phyloP scores from a whole-genome alignment of 768 basidiomycete species.

The Multifurca ochricompacta region DNA sequence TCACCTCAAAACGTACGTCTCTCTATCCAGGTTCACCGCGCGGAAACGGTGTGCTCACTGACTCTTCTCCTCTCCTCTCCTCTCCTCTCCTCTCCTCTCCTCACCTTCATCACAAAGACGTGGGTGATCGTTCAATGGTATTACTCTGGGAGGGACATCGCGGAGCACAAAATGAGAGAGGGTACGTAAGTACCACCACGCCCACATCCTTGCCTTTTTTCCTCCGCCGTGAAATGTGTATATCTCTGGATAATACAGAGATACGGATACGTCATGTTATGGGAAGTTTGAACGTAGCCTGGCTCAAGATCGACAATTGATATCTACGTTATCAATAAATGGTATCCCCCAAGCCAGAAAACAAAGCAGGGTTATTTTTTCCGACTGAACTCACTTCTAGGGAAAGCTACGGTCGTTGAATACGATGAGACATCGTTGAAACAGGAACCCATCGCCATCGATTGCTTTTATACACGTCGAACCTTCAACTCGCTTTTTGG shows the following conservation, averaged over 20 bases:
- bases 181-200: not conserved
- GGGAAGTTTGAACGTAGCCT: conserved; percentile 15
- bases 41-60: not conserved
- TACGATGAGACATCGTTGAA: not conserved
- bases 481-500: not conserved
- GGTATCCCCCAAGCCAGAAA: no score
- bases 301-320: not conserved
- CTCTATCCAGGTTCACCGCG: not conserved
- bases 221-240: not conserved
- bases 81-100: no score
- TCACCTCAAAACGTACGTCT: conserved; percentile 6
- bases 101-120: not conserved
- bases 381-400: not conserved
- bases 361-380: no score
- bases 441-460: conserved; percentile 2
- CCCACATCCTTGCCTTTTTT: not conserved
- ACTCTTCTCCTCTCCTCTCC: no score
- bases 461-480: conserved; percentile 9
- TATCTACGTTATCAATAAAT: conserved; percentile 6
- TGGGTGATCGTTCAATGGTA: conserved; percentile 9
- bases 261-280: not conserved
- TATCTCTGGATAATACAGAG: not conserved
- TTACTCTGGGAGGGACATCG: conserved; percentile 10
- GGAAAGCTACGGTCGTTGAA: not conserved
- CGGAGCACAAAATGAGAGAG: not conserved